These are phyloP conservation scores for Fusarium zealandicum DNA, from an alignment of 2,329 filamentous ascomycete species.

Conservation along the genomic window DNA sequence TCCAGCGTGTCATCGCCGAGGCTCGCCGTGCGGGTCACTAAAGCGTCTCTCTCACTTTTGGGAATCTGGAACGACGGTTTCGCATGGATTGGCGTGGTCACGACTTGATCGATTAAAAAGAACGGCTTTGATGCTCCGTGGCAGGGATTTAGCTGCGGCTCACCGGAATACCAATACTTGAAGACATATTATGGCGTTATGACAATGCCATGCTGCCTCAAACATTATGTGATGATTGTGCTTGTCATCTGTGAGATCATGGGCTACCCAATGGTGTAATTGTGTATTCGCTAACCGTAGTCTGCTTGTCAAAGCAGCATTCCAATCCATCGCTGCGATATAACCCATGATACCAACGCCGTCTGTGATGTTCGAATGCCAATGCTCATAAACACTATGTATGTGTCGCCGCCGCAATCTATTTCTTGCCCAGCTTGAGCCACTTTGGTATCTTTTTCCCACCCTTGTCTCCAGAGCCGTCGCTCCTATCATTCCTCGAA, in stretches of 20 bases:
- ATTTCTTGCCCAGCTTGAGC: conserved; percentile 77
- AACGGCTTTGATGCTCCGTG: conserved; percentile 44
- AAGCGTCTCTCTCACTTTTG: conserved; percentile 45
- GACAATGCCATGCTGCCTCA: conserved; percentile 27
- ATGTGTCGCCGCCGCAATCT: not conserved
- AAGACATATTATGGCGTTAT: conserved; percentile 40
- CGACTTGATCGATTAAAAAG: conserved; percentile 44
- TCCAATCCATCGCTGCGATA: not conserved
- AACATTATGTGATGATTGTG: not conserved
- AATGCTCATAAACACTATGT: not conserved
- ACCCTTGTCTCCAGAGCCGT: conserved; percentile 59
- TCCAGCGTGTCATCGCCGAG: conserved; percentile 97
- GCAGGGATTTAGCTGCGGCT: conserved; percentile 45
- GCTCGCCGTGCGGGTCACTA: conserved; percentile 74
- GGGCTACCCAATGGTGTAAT: no score
- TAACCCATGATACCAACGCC: conserved; percentile 20
- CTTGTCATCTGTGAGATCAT: not conserved
- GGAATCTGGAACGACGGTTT: conserved; percentile 42
- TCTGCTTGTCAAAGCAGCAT: not conserved
- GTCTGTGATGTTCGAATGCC: conserved; percentile 15
- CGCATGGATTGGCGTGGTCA: conserved; percentile 50
- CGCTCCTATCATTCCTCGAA: conserved; percentile 47
- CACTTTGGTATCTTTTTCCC: conserved; percentile 80
- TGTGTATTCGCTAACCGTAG: no score
- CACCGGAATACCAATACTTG: conserved; percentile 47